phyloP scores from a whole-genome alignment of 2,329 filamentous ascomycete genomes.

The Fusarium buxicola region DNA sequence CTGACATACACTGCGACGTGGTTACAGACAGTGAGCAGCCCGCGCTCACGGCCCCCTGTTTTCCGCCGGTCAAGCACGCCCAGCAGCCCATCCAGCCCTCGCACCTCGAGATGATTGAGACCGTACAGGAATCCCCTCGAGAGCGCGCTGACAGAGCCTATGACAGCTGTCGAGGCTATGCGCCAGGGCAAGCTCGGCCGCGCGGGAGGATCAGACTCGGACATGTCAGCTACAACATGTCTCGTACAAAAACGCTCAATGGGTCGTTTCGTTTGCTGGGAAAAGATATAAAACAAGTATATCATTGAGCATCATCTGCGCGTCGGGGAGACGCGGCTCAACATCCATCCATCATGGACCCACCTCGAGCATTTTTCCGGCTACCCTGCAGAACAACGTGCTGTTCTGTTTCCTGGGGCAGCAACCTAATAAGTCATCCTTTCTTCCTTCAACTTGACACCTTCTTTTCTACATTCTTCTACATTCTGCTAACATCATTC shows the following conservation, averaged over 20 bases:
- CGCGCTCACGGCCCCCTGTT: constrained; percentile 73
- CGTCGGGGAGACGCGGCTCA: constrained; percentile 29
- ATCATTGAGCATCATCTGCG: constrained; percentile 16
- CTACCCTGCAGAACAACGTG: constrained; percentile 25
- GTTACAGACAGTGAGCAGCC: constrained; percentile 78
- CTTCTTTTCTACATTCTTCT: background rate
- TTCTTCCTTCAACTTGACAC: background rate
- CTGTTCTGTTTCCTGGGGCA: background rate
- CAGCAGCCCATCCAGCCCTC: constrained; percentile 81
- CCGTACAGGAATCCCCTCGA: constrained; percentile 81
- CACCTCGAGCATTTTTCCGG: constrained; percentile 26
- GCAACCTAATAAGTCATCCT: background rate
- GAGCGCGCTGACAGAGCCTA: constrained; percentile 77
- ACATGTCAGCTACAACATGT: constrained; percentile 27
- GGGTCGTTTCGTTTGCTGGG: background rate
- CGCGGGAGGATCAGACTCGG: constrained; percentile 41
- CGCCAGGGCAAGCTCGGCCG: constrained; percentile 77
- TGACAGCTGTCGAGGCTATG: constrained; percentile 76
- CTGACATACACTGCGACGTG: constrained; percentile 55
- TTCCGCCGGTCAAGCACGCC: constrained; percentile 78
- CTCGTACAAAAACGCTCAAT: constrained; percentile 1
- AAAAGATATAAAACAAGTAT: constrained; percentile 11
- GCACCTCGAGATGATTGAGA: constrained; percentile 79
- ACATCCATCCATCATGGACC: constrained; percentile 30
- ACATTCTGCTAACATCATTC: background rate